Percentiles rank a stretch among this genome's conserved stretches.
Evolutionary conservation across 805 yeast genomes (phyloP).

Genomic region (Sungouiozyma ichnusensis): DNA sequence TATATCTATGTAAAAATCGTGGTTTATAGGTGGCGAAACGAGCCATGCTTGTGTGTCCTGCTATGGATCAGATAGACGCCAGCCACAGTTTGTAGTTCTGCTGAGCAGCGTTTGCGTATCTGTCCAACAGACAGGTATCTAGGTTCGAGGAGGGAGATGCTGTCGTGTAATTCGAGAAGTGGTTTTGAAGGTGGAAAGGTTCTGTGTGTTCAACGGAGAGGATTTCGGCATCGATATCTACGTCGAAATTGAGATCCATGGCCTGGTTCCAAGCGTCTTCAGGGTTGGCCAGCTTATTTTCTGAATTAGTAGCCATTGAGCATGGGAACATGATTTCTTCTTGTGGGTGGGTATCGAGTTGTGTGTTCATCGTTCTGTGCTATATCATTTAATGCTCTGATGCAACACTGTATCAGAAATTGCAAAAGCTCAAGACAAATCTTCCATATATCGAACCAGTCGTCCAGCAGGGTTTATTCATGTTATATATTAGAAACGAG

Average conservation of each 20-base stretch:
- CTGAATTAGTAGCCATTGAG: not conserved
- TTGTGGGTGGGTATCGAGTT: not conserved
- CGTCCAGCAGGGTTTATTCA: too few species aligned
- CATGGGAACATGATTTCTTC: not conserved
- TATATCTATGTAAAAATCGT: not conserved
- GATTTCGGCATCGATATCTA: not conserved
- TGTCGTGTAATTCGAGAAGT: not conserved
- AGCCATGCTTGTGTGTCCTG: too few species aligned
- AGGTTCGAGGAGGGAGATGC: constrained; percentile 1
- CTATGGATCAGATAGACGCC: constrained; percentile 7
- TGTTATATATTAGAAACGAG: not conserved
- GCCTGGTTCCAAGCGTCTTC: not conserved
- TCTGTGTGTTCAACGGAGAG: not conserved
- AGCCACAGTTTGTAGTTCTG: constrained; percentile 25
- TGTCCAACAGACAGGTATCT: constrained; percentile 9
- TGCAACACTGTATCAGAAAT: not conserved
- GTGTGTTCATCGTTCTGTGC: not conserved
- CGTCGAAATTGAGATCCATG: not conserved
- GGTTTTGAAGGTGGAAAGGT: not conserved
- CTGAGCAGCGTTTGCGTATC: constrained; percentile 21
- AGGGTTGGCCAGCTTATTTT: not conserved
- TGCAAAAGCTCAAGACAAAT: too few species aligned
- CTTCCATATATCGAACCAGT: too few species aligned
- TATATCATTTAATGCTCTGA: not conserved
- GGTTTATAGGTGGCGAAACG: too few species aligned